Base-by-base conservation (phyloP, 2,329 filamentous ascomycete species). In the Coniochaeta prunicola region DNA sequence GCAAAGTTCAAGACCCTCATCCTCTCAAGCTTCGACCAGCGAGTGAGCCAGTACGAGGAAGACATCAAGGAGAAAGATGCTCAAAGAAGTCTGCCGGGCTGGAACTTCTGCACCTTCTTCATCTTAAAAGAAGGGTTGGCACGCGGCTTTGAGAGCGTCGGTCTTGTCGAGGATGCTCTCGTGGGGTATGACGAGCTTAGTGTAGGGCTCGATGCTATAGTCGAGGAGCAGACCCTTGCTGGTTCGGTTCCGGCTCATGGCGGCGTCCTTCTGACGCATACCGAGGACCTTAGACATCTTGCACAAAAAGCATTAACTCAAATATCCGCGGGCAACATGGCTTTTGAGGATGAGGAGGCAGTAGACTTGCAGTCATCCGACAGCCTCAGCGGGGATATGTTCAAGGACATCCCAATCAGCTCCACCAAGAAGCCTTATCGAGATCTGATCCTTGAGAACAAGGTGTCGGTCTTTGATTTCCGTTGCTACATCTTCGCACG, bases 41-140 rank as follows among this genome's bases (percentile, higher is more conserved):
- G 94, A 9, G 94, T 99, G 1, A 86, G 84, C 21, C 93, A 97
- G 67, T 99, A 99, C 71, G 94, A 99, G 72, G 92, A 97, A 60
- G 94, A 99, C 65, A 96, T 99, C 65, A 89, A 91, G 62, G 94
- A 97, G 71, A 94, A 92, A 68, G 93, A 97, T 66, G 84, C 88
- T 0, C 92, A 97, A 71, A 83, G 93, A 53, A 87, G 80, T 34
- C 76, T 99, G 19, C 94, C 94, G 0, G 94, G 94, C 0, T 99
- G 94, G 94, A 99, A 99, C 69, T 99, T 99, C 70, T 97, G 94
- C 73, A 99, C 94, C 0, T 99, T 99, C 71, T 99, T 99, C 71
- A 92, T 99, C 17, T 80, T 99, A 9, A 99, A 99, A 69, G 94
- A 99, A 72, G 94, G 94, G 0, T 77, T 99, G 36, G 93, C 94